Evolutionary conservation across 2,329 filamentous ascomycete genomes (phyloP).

Genomic region (Stemphylium lycopersici): DNA sequence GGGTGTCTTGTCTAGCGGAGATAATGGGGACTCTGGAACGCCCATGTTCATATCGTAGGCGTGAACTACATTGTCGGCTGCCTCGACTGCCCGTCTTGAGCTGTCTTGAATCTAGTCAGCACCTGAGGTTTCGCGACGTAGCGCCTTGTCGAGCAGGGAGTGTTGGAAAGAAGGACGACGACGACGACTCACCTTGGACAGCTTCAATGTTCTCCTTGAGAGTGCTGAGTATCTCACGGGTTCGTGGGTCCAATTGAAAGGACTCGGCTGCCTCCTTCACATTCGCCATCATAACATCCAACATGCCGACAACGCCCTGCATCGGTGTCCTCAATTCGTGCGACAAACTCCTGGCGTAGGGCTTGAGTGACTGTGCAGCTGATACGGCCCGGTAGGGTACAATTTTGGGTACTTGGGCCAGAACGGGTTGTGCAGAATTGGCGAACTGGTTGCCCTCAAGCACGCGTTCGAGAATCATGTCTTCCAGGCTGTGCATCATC

Average conservation of each 20-base stretch:
- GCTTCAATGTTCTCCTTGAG: constrained; percentile 73
- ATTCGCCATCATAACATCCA: constrained; percentile 77
- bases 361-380: constrained; percentile 69
- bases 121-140: background rate
- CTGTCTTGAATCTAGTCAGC: constrained; percentile 59
- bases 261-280: constrained; percentile 70
- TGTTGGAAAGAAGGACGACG: background rate
- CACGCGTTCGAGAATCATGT: constrained; percentile 66
- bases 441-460: constrained; percentile 59
- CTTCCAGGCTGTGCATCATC: constrained; percentile 71
- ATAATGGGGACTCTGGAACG: constrained; percentile 67
- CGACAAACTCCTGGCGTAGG: constrained; percentile 73
- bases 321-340: constrained; percentile 76
- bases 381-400: constrained; percentile 63
- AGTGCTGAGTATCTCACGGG: constrained; percentile 64
- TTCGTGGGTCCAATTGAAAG: constrained; percentile 57
- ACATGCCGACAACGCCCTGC: constrained; percentile 77
- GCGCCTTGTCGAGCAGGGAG: background rate
- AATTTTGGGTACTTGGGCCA: constrained; percentile 47
- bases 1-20: constrained; percentile 45
- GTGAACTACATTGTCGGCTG: constrained; percentile 76
- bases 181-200: constrained; percentile 64
- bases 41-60: constrained; percentile 78
- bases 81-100: constrained; percentile 72
- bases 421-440: constrained; percentile 30